Evolutionary conservation across 2,329 filamentous ascomycete genomes (phyloP), one percentile per base, ranked within the genome.

Genomic region (Colletotrichum lupini): DNA sequence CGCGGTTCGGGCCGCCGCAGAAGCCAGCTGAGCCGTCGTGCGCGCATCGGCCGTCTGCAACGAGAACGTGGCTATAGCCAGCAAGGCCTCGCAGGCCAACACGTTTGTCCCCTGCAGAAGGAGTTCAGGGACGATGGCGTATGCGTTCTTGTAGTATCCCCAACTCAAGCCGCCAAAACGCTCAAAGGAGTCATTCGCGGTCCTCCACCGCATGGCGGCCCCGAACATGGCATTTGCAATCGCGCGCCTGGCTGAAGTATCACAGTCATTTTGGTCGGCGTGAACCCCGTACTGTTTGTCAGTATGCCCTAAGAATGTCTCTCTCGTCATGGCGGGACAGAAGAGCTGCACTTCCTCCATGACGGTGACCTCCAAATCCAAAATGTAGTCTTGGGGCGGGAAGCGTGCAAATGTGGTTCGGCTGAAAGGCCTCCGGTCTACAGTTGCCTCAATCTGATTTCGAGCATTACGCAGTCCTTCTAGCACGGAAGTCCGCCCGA

Each of bases 111-210:
- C 58, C 9, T 30, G 53, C 0, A 58, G 42, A 6, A 74, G 11
- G 32, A 75, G 71, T 26, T 74, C 66, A 3, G 71, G 30, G 9
- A 75, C 63, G 0, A 62, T 59, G 28, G 42, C 37, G n/a, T 67
- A 74, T 2, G 71, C 61, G 55, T 75, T 75, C 62, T 74, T 75
- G 71, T 56, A 71, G 35, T 49, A 75, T 12, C 56, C 53, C 73
- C 71, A 74, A 24, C 56, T 58, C 19, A 58, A 35, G 4, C 30
- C 46, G 30, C 52, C 30, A 46, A 74, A 30, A n/a, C 49, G 16
- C 22, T 59, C 32, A 22, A 71, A 55, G 2, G 71, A 69, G 11
- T 73, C 60, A 28, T 75, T 75, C 16, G 67, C 52, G 11, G 26
- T 64, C 35, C 67, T 66, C 53, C 60, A 73, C 12, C 37, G 72